Conservation (phyloP, 1,284 basidiomycete genomes). For the Ceratobasidium sp. region DNA sequence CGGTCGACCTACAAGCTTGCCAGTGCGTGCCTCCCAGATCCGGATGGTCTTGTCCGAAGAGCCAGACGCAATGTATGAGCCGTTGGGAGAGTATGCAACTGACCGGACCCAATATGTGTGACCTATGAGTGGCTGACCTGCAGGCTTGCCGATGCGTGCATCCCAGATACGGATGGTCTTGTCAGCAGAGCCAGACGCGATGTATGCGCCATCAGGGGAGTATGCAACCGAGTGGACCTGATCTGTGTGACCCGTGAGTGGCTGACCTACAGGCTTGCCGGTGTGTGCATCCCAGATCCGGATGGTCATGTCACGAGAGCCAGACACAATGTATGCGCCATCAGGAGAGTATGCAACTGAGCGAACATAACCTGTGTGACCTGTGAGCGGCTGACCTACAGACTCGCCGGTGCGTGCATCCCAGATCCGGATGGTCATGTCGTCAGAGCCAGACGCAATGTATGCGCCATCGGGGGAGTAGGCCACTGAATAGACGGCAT, state of each 20-base stretch:
- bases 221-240: slow-evolving; percentile 12
- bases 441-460: too few species aligned
- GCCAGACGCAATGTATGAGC: background rate
- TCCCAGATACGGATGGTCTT: slow-evolving; percentile 15
- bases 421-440: too few species aligned
- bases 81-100: background rate
- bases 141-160: background rate
- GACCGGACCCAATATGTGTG: background rate
- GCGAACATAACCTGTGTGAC: too few species aligned
- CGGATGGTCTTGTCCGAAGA: background rate
- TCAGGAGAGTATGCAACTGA: too few species aligned
- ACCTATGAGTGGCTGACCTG: background rate
- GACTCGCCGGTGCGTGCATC: too few species aligned
- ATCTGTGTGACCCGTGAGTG: slow-evolving; percentile 26
- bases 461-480: too few species aligned
- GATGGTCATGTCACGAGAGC: too few species aligned
- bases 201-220: slow-evolving; percentile 21
- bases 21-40: background rate
- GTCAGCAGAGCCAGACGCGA: slow-evolving; percentile 22
- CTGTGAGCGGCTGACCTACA: too few species aligned
- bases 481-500: too few species aligned
- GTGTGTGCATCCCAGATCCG: background rate
- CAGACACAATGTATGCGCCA: too few species aligned
- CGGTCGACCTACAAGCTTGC: background rate
- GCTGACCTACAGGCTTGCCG: background rate